phyloP scores from a whole-genome alignment of 176 grass and related monocot species.

The Oryza longistaminata region DNA sequence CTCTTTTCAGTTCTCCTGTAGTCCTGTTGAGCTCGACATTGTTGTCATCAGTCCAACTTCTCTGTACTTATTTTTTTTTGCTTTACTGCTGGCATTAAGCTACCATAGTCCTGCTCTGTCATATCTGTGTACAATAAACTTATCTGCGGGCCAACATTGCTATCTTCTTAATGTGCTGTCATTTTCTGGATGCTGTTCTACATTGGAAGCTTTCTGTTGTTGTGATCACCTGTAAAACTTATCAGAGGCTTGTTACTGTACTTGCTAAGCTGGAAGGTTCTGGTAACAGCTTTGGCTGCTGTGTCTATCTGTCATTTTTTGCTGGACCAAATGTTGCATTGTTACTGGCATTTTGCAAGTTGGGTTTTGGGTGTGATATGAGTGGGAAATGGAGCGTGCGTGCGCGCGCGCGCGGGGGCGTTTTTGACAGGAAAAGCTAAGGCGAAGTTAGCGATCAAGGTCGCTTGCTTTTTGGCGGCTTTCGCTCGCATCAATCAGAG shows the following conservation, averaged over 20 bases:
- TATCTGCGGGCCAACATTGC: not conserved
- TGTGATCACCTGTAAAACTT: slow-evolving; percentile 19
- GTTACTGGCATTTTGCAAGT: slow-evolving; percentile 18
- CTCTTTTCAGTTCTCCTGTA: slow-evolving; percentile 26
- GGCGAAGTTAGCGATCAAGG: not conserved
- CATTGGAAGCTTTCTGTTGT: slow-evolving; percentile 28
- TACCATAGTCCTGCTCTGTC: slow-evolving; percentile 6
- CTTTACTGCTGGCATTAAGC: slow-evolving; percentile 11
- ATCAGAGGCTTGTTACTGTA: not conserved
- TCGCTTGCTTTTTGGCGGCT: slow-evolving; percentile 6
- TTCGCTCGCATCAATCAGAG: not conserved
- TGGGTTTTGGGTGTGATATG: not conserved
- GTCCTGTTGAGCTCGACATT: slow-evolving; percentile 11
- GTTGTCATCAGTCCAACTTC: slow-evolving; percentile 13
- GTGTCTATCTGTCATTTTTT: not conserved
- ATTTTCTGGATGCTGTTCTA: not conserved
- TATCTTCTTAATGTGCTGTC: slow-evolving; percentile 16
- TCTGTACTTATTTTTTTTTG: not conserved
- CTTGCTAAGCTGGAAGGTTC: slow-evolving; percentile 11
- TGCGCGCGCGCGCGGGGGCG: not conserved
- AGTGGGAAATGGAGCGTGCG: not conserved
- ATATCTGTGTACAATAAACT: not conserved
- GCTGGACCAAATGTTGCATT: not conserved
- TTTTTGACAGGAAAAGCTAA: not conserved
- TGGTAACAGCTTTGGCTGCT: not conserved